Evolutionary conservation across 495 filamentous ascomycete genomes (phyloP), one percentile per base, ranked within the genome.

Genomic region (Aspergillus funiculosus): DNA sequence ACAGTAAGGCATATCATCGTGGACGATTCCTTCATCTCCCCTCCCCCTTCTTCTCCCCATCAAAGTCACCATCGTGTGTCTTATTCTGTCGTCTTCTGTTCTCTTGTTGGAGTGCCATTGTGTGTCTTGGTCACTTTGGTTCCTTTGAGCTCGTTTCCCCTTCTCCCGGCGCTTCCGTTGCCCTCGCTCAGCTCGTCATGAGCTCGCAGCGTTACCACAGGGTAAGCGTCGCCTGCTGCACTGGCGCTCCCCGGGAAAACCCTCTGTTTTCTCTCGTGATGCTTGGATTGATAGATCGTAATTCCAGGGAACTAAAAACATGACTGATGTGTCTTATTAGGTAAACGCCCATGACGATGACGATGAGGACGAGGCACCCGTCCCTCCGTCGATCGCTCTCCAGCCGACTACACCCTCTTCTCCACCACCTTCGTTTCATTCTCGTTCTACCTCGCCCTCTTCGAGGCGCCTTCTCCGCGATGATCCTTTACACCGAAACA

Each of bases 381-480:
- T 62, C 67, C 28, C 68, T 44, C 64, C 57, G 43, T 54, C 62
- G 39, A 64, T 66, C 42, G 63, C 72, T 40, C 53, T 60, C 37
- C 63, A 70, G 35, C 61, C n/a, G n/a, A n/a, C 73, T 20, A 79
- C 83, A 40, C 86, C 89, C 17, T 80, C 74, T 58, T 97, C 94
- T 44, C 89, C 92, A 31, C 90, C 94, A 14, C 92, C 94, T 15
- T 96, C 94, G 7, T 98, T 96, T 63, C 87, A 77, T 56, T 96
- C 90, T 29, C 79, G 86, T 43, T 80, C 81, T 1, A 86, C 87
- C 1, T 94, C 89, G 5, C 77, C 79, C 24, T 75, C 79, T 40
- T 72, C 76, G 29, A 73, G 74, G 55, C 72, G 77, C 32, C 64
- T 78, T 41, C 64, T 80, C 22, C 66, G n/a, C 27, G 63, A 71